Percentiles rank a stretch among this genome's conserved stretches.
Conservation (phyloP, 1,139 yeast species). For the Kodamaea alishanica region DNA sequence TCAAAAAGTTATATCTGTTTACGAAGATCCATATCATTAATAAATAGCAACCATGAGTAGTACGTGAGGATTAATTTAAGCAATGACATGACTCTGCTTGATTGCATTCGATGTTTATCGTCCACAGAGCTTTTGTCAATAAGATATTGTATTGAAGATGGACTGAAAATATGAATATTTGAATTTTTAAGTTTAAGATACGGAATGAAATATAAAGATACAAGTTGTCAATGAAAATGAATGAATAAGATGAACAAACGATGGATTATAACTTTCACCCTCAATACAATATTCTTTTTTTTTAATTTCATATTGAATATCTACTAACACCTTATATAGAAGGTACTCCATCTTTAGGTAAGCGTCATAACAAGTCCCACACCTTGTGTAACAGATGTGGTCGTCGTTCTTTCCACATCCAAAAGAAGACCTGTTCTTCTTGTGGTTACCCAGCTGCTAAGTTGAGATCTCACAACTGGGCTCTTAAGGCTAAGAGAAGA, state of each 20-base stretch:
- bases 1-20: constrained; percentile 8
- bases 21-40: constrained; percentile 15
- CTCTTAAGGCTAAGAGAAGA: constrained; percentile 98
- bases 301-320: not conserved
- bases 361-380: constrained; percentile 99
- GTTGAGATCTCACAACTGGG: constrained; percentile 99
- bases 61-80: constrained; percentile 38
- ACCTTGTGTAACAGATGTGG: constrained; percentile 99
- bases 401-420: constrained; percentile 97
- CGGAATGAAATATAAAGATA: no score
- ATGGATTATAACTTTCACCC: no score
- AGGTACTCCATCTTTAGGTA: constrained; percentile 99
- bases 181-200: no score
- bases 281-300: no score
- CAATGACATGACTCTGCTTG: not conserved
- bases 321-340: constrained; percentile 46
- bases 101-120: not conserved
- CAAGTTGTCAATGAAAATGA: no score
- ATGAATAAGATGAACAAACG: no score
- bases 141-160: no score
- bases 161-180: no score
- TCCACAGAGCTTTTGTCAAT: not conserved
- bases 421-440: constrained; percentile 97
- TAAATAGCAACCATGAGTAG: constrained; percentile 59
- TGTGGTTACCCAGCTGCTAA: constrained; percentile 99